Base-by-base conservation (phyloP, 441 rosid species). In the Lepidium campestre region DNA sequence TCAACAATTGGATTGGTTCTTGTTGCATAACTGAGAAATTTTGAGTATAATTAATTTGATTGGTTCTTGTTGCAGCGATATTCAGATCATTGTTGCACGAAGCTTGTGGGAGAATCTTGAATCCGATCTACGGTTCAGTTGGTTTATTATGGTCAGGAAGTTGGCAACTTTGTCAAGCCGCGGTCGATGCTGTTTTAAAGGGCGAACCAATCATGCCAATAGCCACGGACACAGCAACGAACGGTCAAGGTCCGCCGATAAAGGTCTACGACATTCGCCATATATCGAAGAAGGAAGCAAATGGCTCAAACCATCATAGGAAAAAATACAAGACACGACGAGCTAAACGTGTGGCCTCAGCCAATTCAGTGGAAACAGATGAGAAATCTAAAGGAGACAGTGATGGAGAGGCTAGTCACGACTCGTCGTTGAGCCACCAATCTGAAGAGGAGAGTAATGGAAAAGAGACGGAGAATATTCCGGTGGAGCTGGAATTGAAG, bases 211-310 rank as follows among this genome's bases (percentile, higher is more conserved):
- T 83, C 52, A 81, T 77, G 13, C 82, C 87, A 31, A 81, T 85
- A 41, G 80, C 83, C 45, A 78, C 88, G 0, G 88, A 86, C 44
- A 65, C 79, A 1, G 91, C 87, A 5, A 83, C 78, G 12, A 71
- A 63, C 27, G 81, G 82, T 27, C 77, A 82, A 17, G 78, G 83
- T 0, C 91, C 90, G 32, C 91, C 93, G 5, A 50, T 85, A 13
- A 89, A 84, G 69, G 86, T 82, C n/a, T 80, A 79, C 53, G 91
- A 87, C 67, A 87, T 89, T 10, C 93, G 96, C 0, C 96, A 89
- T 67, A 82, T 85, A 15, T 78, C 89, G 4, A 87, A 82, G 4
- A 87, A 82, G 49, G 89, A 83, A n/a, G 86, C 61, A 8, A 35
- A 31, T 34, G 79, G 81, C 5, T 86, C 82, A 17, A 62, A 22